Evolutionary conservation across 331 rosid genomes (phyloP).

Genomic region (Acacia concinna): DNA sequence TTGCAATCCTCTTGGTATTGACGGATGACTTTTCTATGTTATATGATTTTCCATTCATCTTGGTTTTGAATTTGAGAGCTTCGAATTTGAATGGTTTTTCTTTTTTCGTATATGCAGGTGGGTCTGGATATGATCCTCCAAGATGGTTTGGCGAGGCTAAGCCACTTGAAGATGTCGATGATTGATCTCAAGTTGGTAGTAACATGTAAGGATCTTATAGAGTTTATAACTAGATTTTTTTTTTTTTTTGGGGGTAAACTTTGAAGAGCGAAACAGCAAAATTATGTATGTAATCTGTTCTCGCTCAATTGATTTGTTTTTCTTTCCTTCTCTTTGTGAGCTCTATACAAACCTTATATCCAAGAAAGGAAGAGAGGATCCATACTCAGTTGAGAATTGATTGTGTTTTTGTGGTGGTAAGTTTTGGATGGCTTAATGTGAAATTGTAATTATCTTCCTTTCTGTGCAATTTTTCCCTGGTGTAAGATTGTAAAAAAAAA

Average conservation of each 20-base stretch:
- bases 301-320: not conserved
- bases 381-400: not conserved
- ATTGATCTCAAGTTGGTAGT: not conserved
- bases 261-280: not conserved
- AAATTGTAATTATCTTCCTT: not conserved
- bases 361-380: not conserved
- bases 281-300: not conserved
- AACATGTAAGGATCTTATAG: not conserved
- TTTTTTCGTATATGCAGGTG: constrained; percentile 31
- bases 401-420: constrained; percentile 3
- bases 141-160: constrained; percentile 72
- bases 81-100: constrained; percentile 9
- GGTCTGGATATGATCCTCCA: constrained; percentile 87
- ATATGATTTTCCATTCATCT: not conserved
- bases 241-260: no score
- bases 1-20: constrained; percentile 91
- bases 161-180: constrained; percentile 47
- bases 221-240: not conserved
- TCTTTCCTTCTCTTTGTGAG: not conserved
- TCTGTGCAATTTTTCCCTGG: no score
- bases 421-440: constrained; percentile 12
- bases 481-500: no score
- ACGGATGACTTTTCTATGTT: not conserved
- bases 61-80: not conserved
- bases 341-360: not conserved